phyloP scores from a whole-genome alignment of 257 asterid species.

The Vinca minor region DNA sequence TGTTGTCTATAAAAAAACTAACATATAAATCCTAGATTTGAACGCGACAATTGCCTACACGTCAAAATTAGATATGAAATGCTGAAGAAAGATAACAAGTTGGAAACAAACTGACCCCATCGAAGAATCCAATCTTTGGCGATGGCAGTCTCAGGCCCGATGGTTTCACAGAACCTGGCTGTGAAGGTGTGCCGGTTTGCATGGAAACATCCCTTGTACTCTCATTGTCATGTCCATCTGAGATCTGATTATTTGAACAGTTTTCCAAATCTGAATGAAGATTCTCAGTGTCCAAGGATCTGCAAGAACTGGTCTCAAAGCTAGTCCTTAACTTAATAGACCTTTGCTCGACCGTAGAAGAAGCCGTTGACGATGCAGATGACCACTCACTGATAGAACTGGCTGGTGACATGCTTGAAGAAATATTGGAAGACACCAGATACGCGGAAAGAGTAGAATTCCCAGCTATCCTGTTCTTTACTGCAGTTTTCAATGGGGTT shows the following conservation, averaged over 20 bases:
- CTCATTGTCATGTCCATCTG: constrained; percentile 28
- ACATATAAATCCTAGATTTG: no score
- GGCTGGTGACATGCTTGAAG: constrained; percentile 69
- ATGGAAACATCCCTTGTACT: constrained; percentile 33
- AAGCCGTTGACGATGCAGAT: constrained; percentile 68
- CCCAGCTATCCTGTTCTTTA: constrained; percentile 36
- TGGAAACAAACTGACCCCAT: constrained; percentile 61
- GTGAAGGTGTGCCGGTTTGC: constrained; percentile 25
- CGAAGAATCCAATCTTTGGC: constrained; percentile 89
- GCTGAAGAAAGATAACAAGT: constrained; percentile 8
- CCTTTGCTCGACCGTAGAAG: constrained; percentile 43
- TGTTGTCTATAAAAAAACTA: background rate
- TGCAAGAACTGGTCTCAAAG: constrained; percentile 52
- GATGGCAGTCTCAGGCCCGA: constrained; percentile 90
- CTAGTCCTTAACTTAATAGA: constrained; percentile 54
- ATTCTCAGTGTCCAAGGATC: constrained; percentile 35
- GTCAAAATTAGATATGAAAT: constrained; percentile 6
- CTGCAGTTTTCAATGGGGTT: constrained; percentile 43
- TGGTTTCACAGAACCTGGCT: constrained; percentile 53
- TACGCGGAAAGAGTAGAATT: constrained; percentile 44
- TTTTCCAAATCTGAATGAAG: constrained; percentile 24
- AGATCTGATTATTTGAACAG: constrained; percentile 28
- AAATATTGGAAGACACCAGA: constrained; percentile 46
- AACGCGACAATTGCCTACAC: no score
- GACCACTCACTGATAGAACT: constrained; percentile 98